Percentiles rank a stretch among this genome's conserved stretches.
phyloP scores from a whole-genome alignment of 1,139 yeast genomes.

The Geotrichum fermentans region DNA sequence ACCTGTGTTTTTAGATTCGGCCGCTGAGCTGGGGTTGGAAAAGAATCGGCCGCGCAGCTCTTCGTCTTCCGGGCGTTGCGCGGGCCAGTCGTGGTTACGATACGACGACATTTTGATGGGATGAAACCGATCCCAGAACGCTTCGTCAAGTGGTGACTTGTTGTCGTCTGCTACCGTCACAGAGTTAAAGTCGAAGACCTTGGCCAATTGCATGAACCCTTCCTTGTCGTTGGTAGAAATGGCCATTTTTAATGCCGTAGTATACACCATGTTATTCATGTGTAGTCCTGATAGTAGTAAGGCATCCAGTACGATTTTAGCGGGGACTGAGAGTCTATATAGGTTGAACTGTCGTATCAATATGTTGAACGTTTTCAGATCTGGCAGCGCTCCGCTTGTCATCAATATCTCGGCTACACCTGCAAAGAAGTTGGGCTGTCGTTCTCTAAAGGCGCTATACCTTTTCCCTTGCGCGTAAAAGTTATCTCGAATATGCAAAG shows the following conservation, averaged over 20 bases:
- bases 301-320: constrained; percentile 29
- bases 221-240: constrained; percentile 22
- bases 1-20: neutral
- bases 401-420: constrained; percentile 22
- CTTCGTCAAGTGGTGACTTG: constrained; percentile 15
- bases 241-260: constrained; percentile 25
- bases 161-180: constrained; percentile 14
- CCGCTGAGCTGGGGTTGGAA: constrained; percentile 7
- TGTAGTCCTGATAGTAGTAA: constrained; percentile 25
- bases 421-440: constrained; percentile 7
- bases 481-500: neutral
- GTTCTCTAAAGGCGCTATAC: neutral
- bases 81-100: constrained; percentile 14
- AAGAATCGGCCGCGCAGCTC: constrained; percentile 20
- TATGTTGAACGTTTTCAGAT: constrained; percentile 26
- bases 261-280: constrained; percentile 23
- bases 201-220: constrained; percentile 23
- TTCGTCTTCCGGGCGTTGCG: constrained; percentile 10
- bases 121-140: constrained; percentile 15
- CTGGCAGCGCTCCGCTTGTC: constrained; percentile 26
- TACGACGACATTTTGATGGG: constrained; percentile 18
- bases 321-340: constrained; percentile 27
- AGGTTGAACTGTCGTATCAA: constrained; percentile 25
- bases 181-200: constrained; percentile 21
- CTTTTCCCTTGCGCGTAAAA: constrained; percentile 2